phyloP scores from a whole-genome alignment of 371 early-diverging fungal species.

The Mortierella sp. region DNA sequence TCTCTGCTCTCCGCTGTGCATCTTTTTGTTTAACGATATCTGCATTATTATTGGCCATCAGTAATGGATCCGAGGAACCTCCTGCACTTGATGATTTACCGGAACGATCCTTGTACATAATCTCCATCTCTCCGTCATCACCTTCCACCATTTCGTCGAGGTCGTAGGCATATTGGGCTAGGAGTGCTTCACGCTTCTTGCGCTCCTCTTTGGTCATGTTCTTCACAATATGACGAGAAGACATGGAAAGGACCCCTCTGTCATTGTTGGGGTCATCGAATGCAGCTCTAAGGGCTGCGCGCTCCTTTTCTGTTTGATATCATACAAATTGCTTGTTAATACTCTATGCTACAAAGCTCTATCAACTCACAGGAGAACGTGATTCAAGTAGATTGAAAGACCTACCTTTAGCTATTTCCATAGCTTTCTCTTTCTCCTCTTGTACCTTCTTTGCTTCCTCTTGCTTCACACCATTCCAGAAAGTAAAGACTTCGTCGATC shows the following conservation, averaged over 20 bases:
- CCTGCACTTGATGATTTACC: constrained; percentile 12
- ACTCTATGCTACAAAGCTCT: neutral
- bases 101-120: constrained; percentile 52
- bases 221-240: constrained; percentile 52
- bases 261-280: constrained; percentile 25
- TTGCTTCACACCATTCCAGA: constrained; percentile 49
- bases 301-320: constrained; percentile 34
- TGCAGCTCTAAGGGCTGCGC: constrained; percentile 23
- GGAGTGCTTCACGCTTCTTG: constrained; percentile 63
- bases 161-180: constrained; percentile 68
- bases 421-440: constrained; percentile 57
- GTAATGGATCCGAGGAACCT: constrained; percentile 53
- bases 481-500: constrained; percentile 43
- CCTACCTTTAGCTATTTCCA: constrained; percentile 62
- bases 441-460: constrained; percentile 59
- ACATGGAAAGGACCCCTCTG: constrained; percentile 39
- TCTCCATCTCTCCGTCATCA: constrained; percentile 52
- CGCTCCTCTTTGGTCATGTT: constrained; percentile 64
- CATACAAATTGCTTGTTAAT: neutral
- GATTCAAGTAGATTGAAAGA: neutral
- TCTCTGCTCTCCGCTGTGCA: constrained; percentile 61
- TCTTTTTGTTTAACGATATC: constrained; percentile 66
- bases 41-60: constrained; percentile 65
- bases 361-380: neutral
- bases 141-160: constrained; percentile 59